Percentiles rank a stretch among this genome's conserved stretches.
phyloP scores from a whole-genome alignment of 2,329 filamentous ascomycete genomes.

The Botrytis byssoidea region DNA sequence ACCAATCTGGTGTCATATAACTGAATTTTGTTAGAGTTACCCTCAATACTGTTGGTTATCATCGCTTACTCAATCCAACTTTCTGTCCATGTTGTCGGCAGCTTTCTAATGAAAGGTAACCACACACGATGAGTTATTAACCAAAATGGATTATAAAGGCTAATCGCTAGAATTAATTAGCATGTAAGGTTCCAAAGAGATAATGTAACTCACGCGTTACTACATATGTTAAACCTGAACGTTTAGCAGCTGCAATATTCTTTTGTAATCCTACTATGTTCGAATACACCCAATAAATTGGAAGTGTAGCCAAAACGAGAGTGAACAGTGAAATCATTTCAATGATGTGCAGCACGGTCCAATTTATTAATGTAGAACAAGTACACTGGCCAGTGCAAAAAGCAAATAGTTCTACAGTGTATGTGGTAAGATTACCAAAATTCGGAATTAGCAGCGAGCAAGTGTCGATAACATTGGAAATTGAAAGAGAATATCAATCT shows the following conservation, averaged over 20 bases:
- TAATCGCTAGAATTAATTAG: slow-evolving; percentile 43
- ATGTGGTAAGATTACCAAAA: not conserved
- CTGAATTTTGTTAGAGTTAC: slow-evolving; percentile 38
- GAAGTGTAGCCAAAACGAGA: slow-evolving; percentile 26
- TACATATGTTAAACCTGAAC: slow-evolving; percentile 52
- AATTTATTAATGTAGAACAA: not conserved
- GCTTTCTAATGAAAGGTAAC: slow-evolving; percentile 53
- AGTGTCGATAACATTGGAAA: not conserved
- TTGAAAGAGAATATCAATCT: not conserved
- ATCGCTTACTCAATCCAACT: slow-evolving; percentile 57
- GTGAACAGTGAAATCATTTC: slow-evolving; percentile 32
- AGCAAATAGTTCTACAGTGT: not conserved
- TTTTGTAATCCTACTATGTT: slow-evolving; percentile 40
- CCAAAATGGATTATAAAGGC: slow-evolving; percentile 54
- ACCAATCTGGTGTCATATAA: slow-evolving; percentile 58
- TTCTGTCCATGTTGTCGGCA: slow-evolving; percentile 57
- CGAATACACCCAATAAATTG: slow-evolving; percentile 30
- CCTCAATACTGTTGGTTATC: not conserved
- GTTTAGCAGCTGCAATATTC: slow-evolving; percentile 52
- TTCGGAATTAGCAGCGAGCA: not conserved
- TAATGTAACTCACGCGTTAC: slow-evolving; percentile 49
- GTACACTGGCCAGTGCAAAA: not conserved
- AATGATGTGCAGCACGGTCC: slow-evolving; percentile 1
- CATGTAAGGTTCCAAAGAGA: not conserved
- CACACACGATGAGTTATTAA: slow-evolving; percentile 54